Base-by-base conservation (phyloP, 305 asterid species). In the Fraxinus albicans region DNA sequence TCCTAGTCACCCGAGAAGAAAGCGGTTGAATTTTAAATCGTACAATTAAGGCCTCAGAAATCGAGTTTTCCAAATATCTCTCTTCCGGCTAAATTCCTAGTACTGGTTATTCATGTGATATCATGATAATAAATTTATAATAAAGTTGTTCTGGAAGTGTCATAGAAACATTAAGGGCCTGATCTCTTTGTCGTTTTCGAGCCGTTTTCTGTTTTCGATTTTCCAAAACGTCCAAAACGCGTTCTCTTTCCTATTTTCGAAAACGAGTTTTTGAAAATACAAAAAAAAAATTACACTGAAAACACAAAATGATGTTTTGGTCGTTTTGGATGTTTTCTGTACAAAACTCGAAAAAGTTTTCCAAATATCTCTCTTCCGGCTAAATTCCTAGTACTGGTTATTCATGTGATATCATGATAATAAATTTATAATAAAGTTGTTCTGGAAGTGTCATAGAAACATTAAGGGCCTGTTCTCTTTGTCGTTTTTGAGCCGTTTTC, bases 41-140 rank as follows among this genome's bases (percentile, higher is more conserved):
- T 55, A 55, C 25, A 17, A 55, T n/a, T 17, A 55, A 19, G 25
- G 21, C 65, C 65, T 55, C 21, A 19, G 65, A 55, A 55, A 55
- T 55, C 8, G 25, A 3, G 65, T 55, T 55, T 55, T 55, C 25
- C 25, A 2, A 53, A 53, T 55, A 1, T 55, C 65, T 55, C 65
- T 55, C 65, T 55, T 55, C 65, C 21, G 8, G 9, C 25, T 55
- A 55, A 60, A 60, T 60, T 60, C 31, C 70, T 60, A 60, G 15
- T 21, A 60, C 5, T 23, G 31, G 31, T 60, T 60, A n/a, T 60
- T 29, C 70, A 21, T 21, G 12, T 15, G 76, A 76, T 69, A 27
- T 27, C 72, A 75, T 69, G 82, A 80, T 81, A 77, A 75, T 82
- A 36, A 21, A 19, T 78, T 34, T 63, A 53, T 38, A 19, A 84